A percentile compares a stretch with the other conserved stretches of the same genome.
These are phyloP conservation scores for Gastrodia elata DNA, from an alignment of 106 monocot genomes.

Conservation along the genomic window DNA sequence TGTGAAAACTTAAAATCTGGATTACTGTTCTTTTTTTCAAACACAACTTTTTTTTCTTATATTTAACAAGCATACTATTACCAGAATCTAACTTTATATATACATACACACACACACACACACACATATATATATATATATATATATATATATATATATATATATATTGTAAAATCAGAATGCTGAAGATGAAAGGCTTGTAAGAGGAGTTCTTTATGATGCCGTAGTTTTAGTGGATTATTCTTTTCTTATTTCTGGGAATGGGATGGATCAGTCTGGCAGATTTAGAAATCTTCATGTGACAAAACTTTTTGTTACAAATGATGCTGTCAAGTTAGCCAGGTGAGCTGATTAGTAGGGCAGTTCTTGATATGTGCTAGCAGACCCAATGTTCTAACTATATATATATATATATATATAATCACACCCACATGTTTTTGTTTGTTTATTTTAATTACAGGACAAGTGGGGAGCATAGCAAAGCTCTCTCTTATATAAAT, in stretches of 20 bases:
- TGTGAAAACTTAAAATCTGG: neutral
- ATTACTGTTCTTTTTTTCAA: neutral
- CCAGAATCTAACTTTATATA: conserved; percentile 1
- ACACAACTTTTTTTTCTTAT: too few relatives aligned
- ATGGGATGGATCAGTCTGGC: conserved; percentile 30
- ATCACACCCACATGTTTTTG: too few relatives aligned
- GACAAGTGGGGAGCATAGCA: conserved; percentile 52
- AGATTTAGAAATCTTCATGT: conserved; percentile 28
- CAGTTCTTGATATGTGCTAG: neutral
- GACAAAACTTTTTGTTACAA: conserved; percentile 49
- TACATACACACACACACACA: too few relatives aligned
- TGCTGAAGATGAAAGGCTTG: conserved; percentile 39
- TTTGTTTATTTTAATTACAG: conserved; percentile 29
- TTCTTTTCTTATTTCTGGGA: conserved; percentile 48
- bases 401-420: too few relatives aligned
- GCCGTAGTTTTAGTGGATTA: conserved; percentile 73
- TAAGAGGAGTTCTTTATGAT: conserved; percentile 65
- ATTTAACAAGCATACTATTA: neutral
- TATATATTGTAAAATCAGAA: conserved; percentile 26
- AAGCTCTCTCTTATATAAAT: conserved; percentile 50
- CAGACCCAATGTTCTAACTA: neutral
- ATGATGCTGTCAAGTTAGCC: conserved; percentile 48
- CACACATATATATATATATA: conserved; percentile 4
- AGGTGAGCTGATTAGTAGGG: conserved; percentile 24
- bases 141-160: conserved; percentile 6